These are phyloP conservation scores for Eucalyptus polyanthemos DNA, from an alignment of 345 rosid species.

Conservation along the genomic window DNA sequence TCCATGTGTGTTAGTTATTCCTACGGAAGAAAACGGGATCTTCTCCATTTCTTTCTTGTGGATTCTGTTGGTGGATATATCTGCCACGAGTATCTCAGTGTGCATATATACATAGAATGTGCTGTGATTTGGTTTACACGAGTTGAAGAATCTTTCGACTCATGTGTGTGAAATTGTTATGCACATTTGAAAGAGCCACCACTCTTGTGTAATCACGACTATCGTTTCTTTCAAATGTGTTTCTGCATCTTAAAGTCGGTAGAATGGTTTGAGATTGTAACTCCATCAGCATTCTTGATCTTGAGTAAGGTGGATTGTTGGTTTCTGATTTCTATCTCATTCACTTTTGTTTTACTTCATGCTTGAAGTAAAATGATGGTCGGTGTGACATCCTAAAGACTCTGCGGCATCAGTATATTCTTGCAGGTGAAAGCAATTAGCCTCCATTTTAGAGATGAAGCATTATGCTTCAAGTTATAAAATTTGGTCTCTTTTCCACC, in stretches of 20 bases:
- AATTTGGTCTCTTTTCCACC: not conserved
- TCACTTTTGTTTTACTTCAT: not conserved
- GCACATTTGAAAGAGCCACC: not conserved
- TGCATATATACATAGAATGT: not conserved
- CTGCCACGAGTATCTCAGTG: not conserved
- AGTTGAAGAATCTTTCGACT: not conserved
- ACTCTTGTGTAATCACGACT: not conserved
- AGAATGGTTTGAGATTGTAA: not conserved
- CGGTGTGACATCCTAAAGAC: not conserved
- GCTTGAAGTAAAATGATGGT: not conserved
- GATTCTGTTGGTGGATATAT: not conserved
- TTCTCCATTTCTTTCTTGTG: not conserved
- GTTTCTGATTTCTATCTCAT: not conserved
- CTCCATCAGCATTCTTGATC: not conserved
- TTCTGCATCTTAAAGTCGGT: not conserved
- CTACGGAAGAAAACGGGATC: not conserved
- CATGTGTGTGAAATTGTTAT: rapidly evolving
- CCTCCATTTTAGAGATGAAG: not conserved
- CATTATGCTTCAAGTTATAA: not conserved
- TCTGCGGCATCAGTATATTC: not conserved
- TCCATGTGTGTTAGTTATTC: not conserved
- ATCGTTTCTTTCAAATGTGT: not conserved
- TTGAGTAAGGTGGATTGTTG: not conserved
- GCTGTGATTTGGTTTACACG: not conserved
- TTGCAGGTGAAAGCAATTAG: not conserved